phyloP scores from a whole-genome alignment of 768 basidiomycete genomes.

The Boletus vinaceobasis region DNA sequence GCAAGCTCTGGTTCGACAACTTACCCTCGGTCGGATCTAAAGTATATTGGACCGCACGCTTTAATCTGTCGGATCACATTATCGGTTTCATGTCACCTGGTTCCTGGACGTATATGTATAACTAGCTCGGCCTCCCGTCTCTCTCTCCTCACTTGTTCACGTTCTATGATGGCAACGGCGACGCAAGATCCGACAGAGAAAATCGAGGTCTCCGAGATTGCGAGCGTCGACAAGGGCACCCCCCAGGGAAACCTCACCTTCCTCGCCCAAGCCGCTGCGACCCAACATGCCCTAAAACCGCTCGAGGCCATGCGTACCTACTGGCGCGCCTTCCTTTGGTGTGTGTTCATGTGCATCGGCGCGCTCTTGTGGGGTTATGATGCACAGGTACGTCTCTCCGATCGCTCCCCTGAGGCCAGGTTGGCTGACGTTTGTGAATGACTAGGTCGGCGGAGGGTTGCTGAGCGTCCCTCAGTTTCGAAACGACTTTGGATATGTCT shows the following conservation, averaged over 20 bases:
- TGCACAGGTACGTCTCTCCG: conserved; percentile 15
- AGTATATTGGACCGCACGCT: no score
- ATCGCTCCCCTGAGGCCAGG: not conserved
- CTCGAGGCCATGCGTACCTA: conserved; percentile 20
- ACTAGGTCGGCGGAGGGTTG: conserved; percentile 20
- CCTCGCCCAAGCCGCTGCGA: conserved; percentile 21
- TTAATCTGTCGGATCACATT: no score
- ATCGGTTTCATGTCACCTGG: not conserved
- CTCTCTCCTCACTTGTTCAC: not conserved
- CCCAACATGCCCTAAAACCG: conserved; percentile 19
- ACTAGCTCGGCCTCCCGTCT: not conserved
- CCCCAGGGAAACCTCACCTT: conserved; percentile 12
- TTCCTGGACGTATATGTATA: not conserved
- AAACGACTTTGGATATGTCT: conserved; percentile 23
- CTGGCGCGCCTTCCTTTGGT: conserved; percentile 27
- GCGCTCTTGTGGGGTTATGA: conserved; percentile 28
- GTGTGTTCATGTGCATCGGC: conserved; percentile 22
- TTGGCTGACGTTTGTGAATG: not conserved
- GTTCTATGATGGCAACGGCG: conserved; percentile 2
- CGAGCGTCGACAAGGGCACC: conserved; percentile 8
- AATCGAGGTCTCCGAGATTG: not conserved
- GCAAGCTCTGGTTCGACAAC: no score
- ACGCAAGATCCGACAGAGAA: conserved; percentile 6
- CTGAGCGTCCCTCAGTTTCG: conserved; percentile 24
- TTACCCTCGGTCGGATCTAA: no score